Conservation (phyloP, 768 basidiomycete species). For the Cystobasidium onofrii region DNA sequence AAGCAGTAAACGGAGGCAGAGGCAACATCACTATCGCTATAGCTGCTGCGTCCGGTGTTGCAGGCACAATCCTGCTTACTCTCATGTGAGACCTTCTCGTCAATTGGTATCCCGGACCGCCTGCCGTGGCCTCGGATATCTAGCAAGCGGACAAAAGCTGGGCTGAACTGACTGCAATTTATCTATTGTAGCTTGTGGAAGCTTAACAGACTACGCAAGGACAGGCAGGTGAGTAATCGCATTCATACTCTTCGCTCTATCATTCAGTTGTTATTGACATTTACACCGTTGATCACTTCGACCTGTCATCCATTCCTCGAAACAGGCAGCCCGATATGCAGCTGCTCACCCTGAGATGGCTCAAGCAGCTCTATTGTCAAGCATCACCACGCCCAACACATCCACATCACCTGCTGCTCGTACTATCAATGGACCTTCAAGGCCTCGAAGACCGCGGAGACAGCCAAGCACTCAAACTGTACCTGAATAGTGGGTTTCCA, state of each 20-base stretch:
- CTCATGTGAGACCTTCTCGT: neutral
- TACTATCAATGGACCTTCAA: neutral
- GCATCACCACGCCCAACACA: neutral
- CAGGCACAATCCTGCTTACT: neutral
- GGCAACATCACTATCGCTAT: neutral
- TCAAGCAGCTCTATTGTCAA: neutral
- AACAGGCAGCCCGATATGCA: neutral
- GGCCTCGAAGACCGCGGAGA: conserved; percentile 15
- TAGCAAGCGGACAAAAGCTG: too few relatives aligned
- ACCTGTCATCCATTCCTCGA: neutral
- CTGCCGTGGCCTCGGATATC: too few relatives aligned
- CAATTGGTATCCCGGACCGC: neutral
- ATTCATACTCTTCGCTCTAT: too few relatives aligned
- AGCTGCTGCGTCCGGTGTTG: neutral
- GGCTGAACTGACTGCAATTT: too few relatives aligned
- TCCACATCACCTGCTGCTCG: neutral
- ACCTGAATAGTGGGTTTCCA: conserved; percentile 17
- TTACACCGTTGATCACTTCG: neutral
- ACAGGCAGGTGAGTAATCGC: neutral
- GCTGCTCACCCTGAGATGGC: conserved; percentile 10
- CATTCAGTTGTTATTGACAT: too few relatives aligned
- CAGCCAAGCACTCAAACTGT: conserved; percentile 21
- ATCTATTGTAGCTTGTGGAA: neutral
- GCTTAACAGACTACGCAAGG: neutral
- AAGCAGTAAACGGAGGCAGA: neutral